Percentiles rank a stretch among this genome's conserved stretches.
Conservation (phyloP, 768 basidiomycete species). For the Pleurotus tuber-regium region DNA sequence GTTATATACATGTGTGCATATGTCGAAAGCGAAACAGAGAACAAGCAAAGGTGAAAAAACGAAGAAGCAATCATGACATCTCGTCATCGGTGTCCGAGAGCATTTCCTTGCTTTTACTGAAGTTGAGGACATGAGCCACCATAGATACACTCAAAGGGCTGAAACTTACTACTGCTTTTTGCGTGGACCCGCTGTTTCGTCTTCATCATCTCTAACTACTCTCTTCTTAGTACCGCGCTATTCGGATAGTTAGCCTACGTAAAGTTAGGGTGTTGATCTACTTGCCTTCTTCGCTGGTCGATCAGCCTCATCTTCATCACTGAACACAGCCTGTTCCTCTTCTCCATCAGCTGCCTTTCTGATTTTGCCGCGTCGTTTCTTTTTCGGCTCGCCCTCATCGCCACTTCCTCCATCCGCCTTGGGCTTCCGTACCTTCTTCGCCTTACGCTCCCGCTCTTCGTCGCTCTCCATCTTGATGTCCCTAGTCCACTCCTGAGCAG, state of each 20-base stretch:
- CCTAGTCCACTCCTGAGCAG: slow-evolving; percentile 75
- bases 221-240: slow-evolving; percentile 66
- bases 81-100: slow-evolving; percentile 89
- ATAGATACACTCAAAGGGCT: neutral
- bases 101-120: slow-evolving; percentile 85
- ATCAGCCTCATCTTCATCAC: slow-evolving; percentile 65
- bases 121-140: slow-evolving; percentile 1
- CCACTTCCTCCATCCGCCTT: slow-evolving; percentile 51
- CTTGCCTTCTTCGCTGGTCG: slow-evolving; percentile 70
- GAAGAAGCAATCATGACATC: slow-evolving; percentile 48
- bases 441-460: slow-evolving; percentile 72
- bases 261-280: no score
- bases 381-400: slow-evolving; percentile 67
- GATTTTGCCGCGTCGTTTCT: slow-evolving; percentile 67
- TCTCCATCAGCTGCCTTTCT: slow-evolving; percentile 58
- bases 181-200: slow-evolving; percentile 54
- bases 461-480: slow-evolving; percentile 70
- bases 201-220: slow-evolving; percentile 78
- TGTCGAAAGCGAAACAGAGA: slow-evolving; percentile 4
- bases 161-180: slow-evolving; percentile 74
- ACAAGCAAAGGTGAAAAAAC: slow-evolving; percentile 6
- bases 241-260: no score
- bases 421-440: slow-evolving; percentile 53
- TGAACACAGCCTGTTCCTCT: slow-evolving; percentile 67
- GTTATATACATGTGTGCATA: neutral